Base-by-base conservation (phyloP, 441 rosid species). In the Geranium incanum region DNA sequence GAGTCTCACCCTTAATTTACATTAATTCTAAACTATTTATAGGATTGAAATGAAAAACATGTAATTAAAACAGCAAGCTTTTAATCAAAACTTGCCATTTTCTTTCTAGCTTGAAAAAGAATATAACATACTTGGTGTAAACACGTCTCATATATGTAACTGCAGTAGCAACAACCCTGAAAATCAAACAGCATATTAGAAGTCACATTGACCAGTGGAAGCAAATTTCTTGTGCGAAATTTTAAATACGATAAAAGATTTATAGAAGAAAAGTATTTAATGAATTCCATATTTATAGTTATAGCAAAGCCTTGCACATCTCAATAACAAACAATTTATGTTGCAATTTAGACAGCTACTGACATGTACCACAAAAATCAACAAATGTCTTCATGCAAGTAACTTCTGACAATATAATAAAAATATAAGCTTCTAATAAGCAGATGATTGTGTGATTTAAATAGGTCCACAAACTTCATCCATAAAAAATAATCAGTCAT, bases 131-230 rank as follows among this genome's bases (percentile, higher is more conserved):
- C 98, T 95, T 90, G 70, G 85, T 87, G 77, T 90, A 94, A 73
- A 90, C 91, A 38, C 97, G 95, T 78, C 99, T 88, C 99, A 92
- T 94, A 71, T 90, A 94, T 16, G 97, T 81, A 70, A 90, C 75
- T 21, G 97, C 97, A 68, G 98, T 90, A 62, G 97, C 97, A 15
- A 94, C 87, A 68, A 91, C 97, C 88, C 97, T 94, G 92, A 79
- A 87, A 81, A 33, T 57, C 11, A 19, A 70, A 15, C 62, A 74
- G 69, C 64, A 69, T 9, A 45, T 78, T 63, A 77, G 71, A 70
- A 37, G 67, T 68, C 57, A 52, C 11, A 73, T 3, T 37, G 67
- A 52, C 67, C n/a, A 6, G 37, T 70, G 50, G 73, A 23, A 67
- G 33, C 18, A 28, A 16, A 36, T 72, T 66, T 66, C 21, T 18